These are phyloP conservation scores for Phytophthora rubi DNA, from an alignment of 352 stramenopile species.

Conservation along the genomic window DNA sequence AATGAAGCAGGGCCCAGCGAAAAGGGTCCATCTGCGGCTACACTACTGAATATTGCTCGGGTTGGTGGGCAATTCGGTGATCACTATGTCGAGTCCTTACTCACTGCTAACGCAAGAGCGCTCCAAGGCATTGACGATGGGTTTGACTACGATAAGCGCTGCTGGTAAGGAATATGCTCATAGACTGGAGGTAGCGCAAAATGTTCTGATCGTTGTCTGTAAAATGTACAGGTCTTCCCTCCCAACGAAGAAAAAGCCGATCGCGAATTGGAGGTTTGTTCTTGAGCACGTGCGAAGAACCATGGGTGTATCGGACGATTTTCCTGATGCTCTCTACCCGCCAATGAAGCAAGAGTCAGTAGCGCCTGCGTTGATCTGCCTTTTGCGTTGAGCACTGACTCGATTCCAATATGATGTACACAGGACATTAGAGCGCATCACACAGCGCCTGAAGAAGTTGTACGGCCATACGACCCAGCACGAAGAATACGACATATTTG, in stretches of 20 bases:
- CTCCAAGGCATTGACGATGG: constrained; percentile 47
- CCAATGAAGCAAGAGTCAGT: constrained; percentile 48
- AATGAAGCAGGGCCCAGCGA: constrained; percentile 7
- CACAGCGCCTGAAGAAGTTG: constrained; percentile 59
- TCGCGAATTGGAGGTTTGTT: constrained; percentile 79
- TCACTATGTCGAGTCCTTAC: constrained; percentile 50
- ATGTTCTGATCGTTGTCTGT: constrained; percentile 6
- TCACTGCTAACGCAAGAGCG: constrained; percentile 50
- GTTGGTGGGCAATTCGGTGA: constrained; percentile 48
- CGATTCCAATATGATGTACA: neutral
- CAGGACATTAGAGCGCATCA: constrained; percentile 70
- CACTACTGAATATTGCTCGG: constrained; percentile 41
- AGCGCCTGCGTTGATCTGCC: neutral
- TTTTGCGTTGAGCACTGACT: constrained; percentile 9
- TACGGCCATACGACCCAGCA: constrained; percentile 57
- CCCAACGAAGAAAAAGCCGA: constrained; percentile 58
- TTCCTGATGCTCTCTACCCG: constrained; percentile 29
- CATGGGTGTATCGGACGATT: constrained; percentile 16
- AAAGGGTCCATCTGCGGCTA: constrained; percentile 10
- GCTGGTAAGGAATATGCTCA: constrained; percentile 38
- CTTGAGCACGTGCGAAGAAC: constrained; percentile 53
- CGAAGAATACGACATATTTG: constrained; percentile 57
- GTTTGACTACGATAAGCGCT: constrained; percentile 44
- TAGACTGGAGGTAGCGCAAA: neutral
- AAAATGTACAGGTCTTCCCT: constrained; percentile 53